Evolutionary conservation across 768 basidiomycete genomes (phyloP).

Genomic region (Pulveroboletus sp.): DNA sequence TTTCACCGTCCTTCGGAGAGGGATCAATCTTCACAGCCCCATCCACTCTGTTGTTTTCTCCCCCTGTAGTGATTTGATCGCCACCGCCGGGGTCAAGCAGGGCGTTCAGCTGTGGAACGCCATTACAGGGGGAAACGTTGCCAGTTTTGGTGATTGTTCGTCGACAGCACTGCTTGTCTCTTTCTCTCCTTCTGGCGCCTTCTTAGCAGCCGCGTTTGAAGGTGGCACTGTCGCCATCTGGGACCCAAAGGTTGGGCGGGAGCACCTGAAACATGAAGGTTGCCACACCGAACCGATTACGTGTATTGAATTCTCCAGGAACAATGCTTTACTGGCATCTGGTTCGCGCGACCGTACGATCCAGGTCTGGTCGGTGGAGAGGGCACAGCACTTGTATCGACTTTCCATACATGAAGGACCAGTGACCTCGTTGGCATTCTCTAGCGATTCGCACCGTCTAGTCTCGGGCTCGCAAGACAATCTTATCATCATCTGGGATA

Average conservation of each 20-base stretch:
- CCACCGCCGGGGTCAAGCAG: slow-evolving; percentile 12
- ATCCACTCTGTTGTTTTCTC: slow-evolving; percentile 18
- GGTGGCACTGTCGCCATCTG: slow-evolving; percentile 14
- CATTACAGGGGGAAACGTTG: slow-evolving; percentile 18
- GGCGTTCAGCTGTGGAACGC: slow-evolving; percentile 24
- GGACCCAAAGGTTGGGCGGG: slow-evolving; percentile 19
- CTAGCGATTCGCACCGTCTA: slow-evolving; percentile 14
- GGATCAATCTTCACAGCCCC: not conserved
- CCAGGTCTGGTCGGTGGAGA: slow-evolving; percentile 24
- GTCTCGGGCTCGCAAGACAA: slow-evolving; percentile 26
- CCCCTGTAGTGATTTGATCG: slow-evolving; percentile 9
- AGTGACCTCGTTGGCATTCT: slow-evolving; percentile 21
- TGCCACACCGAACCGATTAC: slow-evolving; percentile 12
- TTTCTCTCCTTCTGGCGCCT: slow-evolving; percentile 19
- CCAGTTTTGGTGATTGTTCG: slow-evolving; percentile 14
- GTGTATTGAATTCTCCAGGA: slow-evolving; percentile 19
- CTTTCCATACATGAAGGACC: slow-evolving; percentile 14
- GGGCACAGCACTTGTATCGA: slow-evolving; percentile 8
- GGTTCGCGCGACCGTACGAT: slow-evolving; percentile 15
- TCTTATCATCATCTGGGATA: slow-evolving; percentile 23
- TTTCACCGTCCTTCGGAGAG: not conserved
- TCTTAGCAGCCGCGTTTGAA: slow-evolving; percentile 18
- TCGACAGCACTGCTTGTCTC: slow-evolving; percentile 11
- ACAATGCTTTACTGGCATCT: slow-evolving; percentile 15
- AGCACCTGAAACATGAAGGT: slow-evolving; percentile 14